phyloP scores from a whole-genome alignment of 176 grass and related monocot species.

The Tillandsia fasciculata region DNA sequence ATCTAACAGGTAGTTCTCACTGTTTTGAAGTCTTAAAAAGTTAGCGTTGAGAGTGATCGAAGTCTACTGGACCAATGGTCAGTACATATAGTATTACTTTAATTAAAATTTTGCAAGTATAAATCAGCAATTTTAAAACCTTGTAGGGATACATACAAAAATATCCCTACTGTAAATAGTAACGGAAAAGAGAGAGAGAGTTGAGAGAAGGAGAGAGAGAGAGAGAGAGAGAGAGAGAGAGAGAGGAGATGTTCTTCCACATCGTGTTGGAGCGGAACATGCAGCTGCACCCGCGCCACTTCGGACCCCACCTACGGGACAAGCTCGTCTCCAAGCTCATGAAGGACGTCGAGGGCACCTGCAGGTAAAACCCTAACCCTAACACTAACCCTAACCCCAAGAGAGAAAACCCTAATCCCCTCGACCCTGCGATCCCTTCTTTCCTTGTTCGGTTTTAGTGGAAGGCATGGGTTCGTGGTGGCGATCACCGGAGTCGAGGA shows the following conservation, averaged over 20 bases:
- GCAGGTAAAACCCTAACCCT: conserved; percentile 39
- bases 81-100: no score
- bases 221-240: conserved; percentile 1
- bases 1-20: no score
- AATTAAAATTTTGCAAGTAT: no score
- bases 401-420: conserved; percentile 5
- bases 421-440: neutral
- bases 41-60: no score
- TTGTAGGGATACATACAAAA: no score
- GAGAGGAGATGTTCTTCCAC: conserved; percentile 80
- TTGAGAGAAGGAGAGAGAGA: neutral
- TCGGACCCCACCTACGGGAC: conserved; percentile 84
- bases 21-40: no score
- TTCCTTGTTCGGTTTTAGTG: conserved; percentile 22
- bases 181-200: neutral
- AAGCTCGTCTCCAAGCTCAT: conserved; percentile 97
- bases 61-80: no score
- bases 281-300: conserved; percentile 95
- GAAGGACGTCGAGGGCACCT: conserved; percentile 98
- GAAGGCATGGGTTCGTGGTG: conserved; percentile 92
- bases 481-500: conserved; percentile 96
- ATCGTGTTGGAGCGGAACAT: conserved; percentile 94
- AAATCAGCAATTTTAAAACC: no score
- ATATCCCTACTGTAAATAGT: no score
- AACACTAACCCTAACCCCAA: neutral